Evolutionary conservation across 495 filamentous ascomycete genomes (phyloP).

Genomic region (Apiosordaria backusii): DNA sequence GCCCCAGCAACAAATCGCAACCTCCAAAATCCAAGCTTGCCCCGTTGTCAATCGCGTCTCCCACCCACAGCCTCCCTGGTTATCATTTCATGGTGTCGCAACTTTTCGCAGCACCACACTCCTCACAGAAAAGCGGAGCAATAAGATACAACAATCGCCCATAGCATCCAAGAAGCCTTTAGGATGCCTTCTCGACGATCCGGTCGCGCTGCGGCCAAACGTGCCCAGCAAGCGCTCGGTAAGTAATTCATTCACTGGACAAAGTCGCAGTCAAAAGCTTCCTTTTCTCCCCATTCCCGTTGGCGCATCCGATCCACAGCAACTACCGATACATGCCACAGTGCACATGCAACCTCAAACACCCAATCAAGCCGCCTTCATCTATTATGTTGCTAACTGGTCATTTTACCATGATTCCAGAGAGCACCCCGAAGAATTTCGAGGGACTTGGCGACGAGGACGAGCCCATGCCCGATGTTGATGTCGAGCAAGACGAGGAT

Average conservation of each 20-base stretch:
- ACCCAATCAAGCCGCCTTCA: no score
- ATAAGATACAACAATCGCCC: neutral
- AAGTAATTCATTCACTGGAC: constrained; percentile 10
- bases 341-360: no score
- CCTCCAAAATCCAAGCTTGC: neutral
- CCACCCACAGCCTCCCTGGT: neutral
- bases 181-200: constrained; percentile 33
- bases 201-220: constrained; percentile 33
- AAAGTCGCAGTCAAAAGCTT: neutral
- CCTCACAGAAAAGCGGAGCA: neutral
- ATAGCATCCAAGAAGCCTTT: neutral
- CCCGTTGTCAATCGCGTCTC: neutral
- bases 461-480: constrained; percentile 49
- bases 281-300: neutral
- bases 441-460: constrained; percentile 50
- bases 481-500: constrained; percentile 31
- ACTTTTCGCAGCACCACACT: neutral
- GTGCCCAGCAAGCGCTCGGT: constrained; percentile 34
- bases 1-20: neutral
- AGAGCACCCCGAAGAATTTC: constrained; percentile 49
- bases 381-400: constrained; percentile 15
- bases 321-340: no score
- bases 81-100: neutral
- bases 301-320: neutral
- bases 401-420: constrained; percentile 28